Evolutionary conservation across 2,329 filamentous ascomycete species (phyloP).

Genomic region (Colletotrichum brevisporum): DNA sequence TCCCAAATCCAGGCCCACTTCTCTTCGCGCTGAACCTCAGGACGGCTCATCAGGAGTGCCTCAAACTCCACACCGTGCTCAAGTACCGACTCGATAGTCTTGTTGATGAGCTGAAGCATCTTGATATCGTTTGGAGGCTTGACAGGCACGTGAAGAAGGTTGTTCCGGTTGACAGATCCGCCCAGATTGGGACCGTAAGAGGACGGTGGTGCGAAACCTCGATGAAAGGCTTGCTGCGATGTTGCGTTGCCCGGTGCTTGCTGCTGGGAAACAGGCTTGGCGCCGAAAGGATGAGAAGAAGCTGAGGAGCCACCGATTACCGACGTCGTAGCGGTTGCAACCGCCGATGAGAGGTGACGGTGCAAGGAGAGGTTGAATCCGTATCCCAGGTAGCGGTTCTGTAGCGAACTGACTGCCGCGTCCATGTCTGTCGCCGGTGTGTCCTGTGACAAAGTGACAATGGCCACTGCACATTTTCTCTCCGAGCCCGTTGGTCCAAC

Average conservation of each 20-base stretch:
- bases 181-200: conserved; percentile 69
- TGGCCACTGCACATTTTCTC: conserved; percentile 80
- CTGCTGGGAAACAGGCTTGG: conserved; percentile 71
- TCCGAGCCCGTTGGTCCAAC: conserved; percentile 68
- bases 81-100: conserved; percentile 84
- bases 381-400: conserved; percentile 88
- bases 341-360: conserved; percentile 84
- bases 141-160: conserved; percentile 77
- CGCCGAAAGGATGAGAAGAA: conserved; percentile 81
- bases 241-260: conserved; percentile 52
- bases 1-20: conserved; percentile 97
- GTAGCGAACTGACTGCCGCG: conserved; percentile 80
- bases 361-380: conserved; percentile 87
- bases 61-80: conserved; percentile 90
- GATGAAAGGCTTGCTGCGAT: conserved; percentile 61
- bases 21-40: conserved; percentile 87
- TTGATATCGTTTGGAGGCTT: conserved; percentile 83
- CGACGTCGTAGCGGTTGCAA: conserved; percentile 59
- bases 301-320: conserved; percentile 60
- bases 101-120: conserved; percentile 87
- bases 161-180: conserved; percentile 58
- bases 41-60: conserved; percentile 88
- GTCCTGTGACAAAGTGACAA: conserved; percentile 85
- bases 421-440: conserved; percentile 89
- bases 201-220: conserved; percentile 82